Evolutionary conservation across 257 asterid species (phyloP).

Genomic region (Plantago ovata): DNA sequence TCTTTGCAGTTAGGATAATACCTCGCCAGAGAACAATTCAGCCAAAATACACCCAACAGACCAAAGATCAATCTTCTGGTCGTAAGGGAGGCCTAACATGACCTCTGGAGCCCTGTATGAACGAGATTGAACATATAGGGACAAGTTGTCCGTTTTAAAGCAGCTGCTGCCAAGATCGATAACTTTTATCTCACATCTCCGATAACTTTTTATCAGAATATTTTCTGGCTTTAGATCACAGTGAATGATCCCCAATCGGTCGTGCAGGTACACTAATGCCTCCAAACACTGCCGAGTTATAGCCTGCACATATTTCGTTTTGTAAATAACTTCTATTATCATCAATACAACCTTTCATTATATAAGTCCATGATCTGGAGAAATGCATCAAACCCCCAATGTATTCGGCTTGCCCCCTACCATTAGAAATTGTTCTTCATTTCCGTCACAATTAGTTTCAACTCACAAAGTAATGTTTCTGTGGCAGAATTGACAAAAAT

Average conservation of each 20-base stretch:
- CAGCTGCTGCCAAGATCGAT: slow-evolving; percentile 99
- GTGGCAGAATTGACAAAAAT: too few species aligned
- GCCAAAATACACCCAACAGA: slow-evolving; percentile 93
- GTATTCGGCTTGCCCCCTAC: too few species aligned
- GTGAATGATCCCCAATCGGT: slow-evolving; percentile 71
- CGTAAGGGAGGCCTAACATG: slow-evolving; percentile 83
- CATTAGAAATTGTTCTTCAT: too few species aligned
- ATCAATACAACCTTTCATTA: slow-evolving; percentile 17
- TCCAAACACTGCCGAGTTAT: slow-evolving; percentile 83
- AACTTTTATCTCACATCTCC: slow-evolving; percentile 80
- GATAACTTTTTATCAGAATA: slow-evolving; percentile 79
- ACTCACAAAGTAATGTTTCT: too few species aligned
- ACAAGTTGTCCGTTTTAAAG: slow-evolving; percentile 67
- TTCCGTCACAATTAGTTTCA: too few species aligned
- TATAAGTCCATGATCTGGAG: background rate
- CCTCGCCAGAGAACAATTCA: slow-evolving; percentile 86
- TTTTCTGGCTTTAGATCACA: slow-evolving; percentile 98
- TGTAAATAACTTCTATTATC: too few species aligned
- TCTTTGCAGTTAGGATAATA: slow-evolving; percentile 22
- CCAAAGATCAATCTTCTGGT: slow-evolving; percentile 90
- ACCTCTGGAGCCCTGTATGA: slow-evolving; percentile 99
- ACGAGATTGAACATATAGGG: slow-evolving; percentile 89
- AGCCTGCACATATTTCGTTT: slow-evolving; percentile 36
- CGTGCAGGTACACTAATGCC: slow-evolving; percentile 73
- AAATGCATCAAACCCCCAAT: too few species aligned